These are phyloP conservation scores for Nicotiana attenuata DNA, from an alignment of 257 asterid species.

Conservation along the genomic window DNA sequence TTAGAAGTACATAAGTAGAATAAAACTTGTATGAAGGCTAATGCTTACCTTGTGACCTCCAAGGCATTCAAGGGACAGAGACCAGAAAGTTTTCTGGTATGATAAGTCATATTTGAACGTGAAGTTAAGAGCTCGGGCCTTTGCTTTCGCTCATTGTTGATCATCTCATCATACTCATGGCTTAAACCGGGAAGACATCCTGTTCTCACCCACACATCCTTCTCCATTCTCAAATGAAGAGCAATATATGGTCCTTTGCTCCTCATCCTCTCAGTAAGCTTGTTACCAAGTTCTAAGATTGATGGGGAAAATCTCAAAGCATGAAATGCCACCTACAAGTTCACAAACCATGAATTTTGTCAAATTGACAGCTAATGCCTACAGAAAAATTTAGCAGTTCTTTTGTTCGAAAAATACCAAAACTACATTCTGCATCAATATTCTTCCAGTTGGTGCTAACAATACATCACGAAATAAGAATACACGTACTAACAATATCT, in stretches of 20 bases:
- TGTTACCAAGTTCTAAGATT: slow-evolving; percentile 58
- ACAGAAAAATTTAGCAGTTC: background rate
- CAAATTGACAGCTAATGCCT: background rate
- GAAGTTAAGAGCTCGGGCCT: slow-evolving; percentile 72
- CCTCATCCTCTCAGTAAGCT: slow-evolving; percentile 66
- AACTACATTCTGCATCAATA: no score
- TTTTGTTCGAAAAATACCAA: background rate
- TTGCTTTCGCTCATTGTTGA: slow-evolving; percentile 57
- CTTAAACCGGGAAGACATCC: slow-evolving; percentile 91
- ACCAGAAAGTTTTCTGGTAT: slow-evolving; percentile 75
- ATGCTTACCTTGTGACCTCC: slow-evolving; percentile 58
- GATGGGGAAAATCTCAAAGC: slow-evolving; percentile 73
- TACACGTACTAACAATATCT: no score
- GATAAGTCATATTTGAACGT: slow-evolving; percentile 79
- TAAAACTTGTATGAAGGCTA: background rate
- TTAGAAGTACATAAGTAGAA: background rate
- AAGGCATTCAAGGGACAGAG: slow-evolving; percentile 80
- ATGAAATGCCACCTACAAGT: slow-evolving; percentile 77
- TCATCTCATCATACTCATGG: slow-evolving; percentile 53
- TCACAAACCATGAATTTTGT: background rate
- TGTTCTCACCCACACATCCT: slow-evolving; percentile 94
- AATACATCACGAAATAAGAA: no score
- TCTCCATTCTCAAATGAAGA: slow-evolving; percentile 90
- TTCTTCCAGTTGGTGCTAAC: no score
- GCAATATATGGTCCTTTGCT: slow-evolving; percentile 87